Percentiles rank a stretch among this genome's conserved stretches.
These are phyloP conservation scores for Aspergillus haitiensis DNA, from an alignment of 495 filamentous ascomycete genomes.

Conservation along the genomic window DNA sequence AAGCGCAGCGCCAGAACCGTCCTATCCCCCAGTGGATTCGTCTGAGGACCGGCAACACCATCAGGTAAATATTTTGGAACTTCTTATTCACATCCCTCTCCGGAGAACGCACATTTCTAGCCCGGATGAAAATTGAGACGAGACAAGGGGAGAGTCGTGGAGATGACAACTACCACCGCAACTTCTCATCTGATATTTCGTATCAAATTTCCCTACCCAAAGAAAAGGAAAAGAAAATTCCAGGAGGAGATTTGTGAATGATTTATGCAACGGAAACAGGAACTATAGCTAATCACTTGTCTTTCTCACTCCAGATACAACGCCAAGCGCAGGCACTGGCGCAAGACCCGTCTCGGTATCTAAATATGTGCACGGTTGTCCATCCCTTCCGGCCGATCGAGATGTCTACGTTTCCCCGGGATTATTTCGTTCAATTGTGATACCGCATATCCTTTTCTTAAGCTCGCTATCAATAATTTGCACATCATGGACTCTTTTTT, in stretches of 20 bases:
- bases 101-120: neutral
- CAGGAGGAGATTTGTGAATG: neutral
- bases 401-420: slow-evolving; percentile 21
- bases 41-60: slow-evolving; percentile 96
- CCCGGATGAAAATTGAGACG: neutral
- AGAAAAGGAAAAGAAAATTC: too few relatives aligned
- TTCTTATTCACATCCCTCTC: slow-evolving; percentile 11
- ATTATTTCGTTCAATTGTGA: slow-evolving; percentile 30
- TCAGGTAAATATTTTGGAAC: slow-evolving; percentile 65
- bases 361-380: slow-evolving; percentile 51
- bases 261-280: neutral
- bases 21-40: slow-evolving; percentile 99
- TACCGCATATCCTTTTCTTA: slow-evolving; percentile 20
- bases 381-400: slow-evolving; percentile 22
- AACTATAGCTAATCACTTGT: slow-evolving; percentile 5
- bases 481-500: slow-evolving; percentile 20
- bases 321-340: slow-evolving; percentile 99
- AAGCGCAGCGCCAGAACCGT: slow-evolving; percentile 99
- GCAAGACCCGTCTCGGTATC: slow-evolving; percentile 98
- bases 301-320: slow-evolving; percentile 73
- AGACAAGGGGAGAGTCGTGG: neutral
- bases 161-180: neutral
- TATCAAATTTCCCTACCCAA: too few relatives aligned
- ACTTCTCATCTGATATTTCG: too few relatives aligned
- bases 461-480: slow-evolving; percentile 25